Evolutionary conservation across 2,329 filamentous ascomycete species (phyloP), one percentile per base, ranked within the genome.

Genomic region (Beauveria sp.): DNA sequence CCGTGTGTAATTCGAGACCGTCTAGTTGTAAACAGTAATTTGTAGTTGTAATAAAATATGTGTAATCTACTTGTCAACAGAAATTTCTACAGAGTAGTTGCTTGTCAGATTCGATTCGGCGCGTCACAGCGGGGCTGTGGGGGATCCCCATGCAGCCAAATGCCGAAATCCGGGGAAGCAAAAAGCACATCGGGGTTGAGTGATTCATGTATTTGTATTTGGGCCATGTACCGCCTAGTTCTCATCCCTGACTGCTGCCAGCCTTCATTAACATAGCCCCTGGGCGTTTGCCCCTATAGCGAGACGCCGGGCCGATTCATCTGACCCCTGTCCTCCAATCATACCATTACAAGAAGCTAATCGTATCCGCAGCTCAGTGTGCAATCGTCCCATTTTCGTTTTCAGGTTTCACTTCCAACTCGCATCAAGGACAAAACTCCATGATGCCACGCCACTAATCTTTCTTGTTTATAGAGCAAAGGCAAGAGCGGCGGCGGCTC

Each of bases 401-500:
- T 10, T 42, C 1, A 22, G 22, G 24, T 34, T 22, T 45, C n/a
- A 3, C 3, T 26, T 51, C 18, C 10, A 10, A 30, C 16, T 28
- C 5, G 10, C 7, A 58, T 58, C 30, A 3, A 28, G 8, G n/a
- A 28, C 7, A 2, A 34, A 9, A 9, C 14, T 14, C 16, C 3
- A 2, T 8, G 6, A 30, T 12, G 7, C 9, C 28, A 20, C 12
- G 7, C 24, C n/a, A 9, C 18, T 38, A 2, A 30, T 16, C 7
- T 24, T 50, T 2, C 1, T 20, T 14, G 7, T 61, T 46, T 61
- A 61, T 26, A 61, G 38, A 45, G 53, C 60, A 61, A 61, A 57
- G 46, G 52, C 54, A 56, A 64, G 54, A 30, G 58, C 63, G 26
- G 55, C 58, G 8, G 57, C 61, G 9, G 63, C 63, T 43, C 61